Evolutionary conservation across 2,329 filamentous ascomycete species (phyloP), one percentile per base, ranked within the genome.

Genomic region (Stachybotrys chlorohalonatus): DNA sequence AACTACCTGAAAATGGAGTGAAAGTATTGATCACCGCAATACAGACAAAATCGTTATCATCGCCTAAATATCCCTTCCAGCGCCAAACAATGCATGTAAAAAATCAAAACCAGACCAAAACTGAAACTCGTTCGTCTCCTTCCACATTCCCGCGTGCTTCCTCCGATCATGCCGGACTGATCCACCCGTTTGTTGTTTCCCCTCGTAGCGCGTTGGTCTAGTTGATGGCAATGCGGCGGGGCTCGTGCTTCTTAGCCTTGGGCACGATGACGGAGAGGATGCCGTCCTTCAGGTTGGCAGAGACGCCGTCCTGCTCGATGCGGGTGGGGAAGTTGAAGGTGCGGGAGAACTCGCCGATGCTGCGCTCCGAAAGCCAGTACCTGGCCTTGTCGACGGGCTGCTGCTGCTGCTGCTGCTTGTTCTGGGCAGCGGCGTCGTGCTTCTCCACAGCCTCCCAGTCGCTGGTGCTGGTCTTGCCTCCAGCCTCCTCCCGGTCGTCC

Each of bases 281-380:
- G 31, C 86, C 86, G 57, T 89, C 80, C 69, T 82, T 79, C 61
- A 90, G 79, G 53, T 66, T 76, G 52, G 86, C 86, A 50, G 70
- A 75, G 54, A 90, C 85, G 3, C 64, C 70, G n/a, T 84, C 81
- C 62, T 82, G 78, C 64, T 87, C 82, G 57, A 90, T 78, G 36
- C 78, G 79, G 53, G 72, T 71, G 1, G 85, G 83, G 74, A 90
- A 89, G 67, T 74, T 81, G 74, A 89, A 89, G 56, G 77, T 81
- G 59, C 86, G 81, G 51, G 80, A 77, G 72, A 89, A 90, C 60
- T 84, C 78, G 66, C 86, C 86, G 55, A 85, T 73, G 57, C 76
- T 80, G 61, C 84, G 83, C 73, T 89, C 85, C 39, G 76, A 75
- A 58, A 85, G 74, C 89, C 88, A 93, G 78, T 85, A 92, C 71